Percentiles rank a stretch among this genome's conserved stretches.
Evolutionary conservation across 768 basidiomycete genomes (phyloP).

Genomic region (Pilatotrama ljubarskyi): DNA sequence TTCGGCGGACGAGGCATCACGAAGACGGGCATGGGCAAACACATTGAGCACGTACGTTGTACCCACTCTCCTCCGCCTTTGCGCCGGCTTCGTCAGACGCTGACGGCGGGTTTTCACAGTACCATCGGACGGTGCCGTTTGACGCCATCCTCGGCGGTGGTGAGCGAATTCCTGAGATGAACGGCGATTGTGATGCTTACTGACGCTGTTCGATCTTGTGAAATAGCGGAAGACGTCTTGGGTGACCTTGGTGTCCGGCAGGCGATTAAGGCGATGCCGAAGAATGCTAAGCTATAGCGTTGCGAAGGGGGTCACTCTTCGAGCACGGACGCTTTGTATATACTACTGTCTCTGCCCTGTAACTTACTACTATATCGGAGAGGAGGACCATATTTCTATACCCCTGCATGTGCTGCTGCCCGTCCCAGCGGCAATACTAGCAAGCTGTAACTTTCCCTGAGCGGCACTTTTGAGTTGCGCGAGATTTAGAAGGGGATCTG

Average conservation of each 20-base stretch:
- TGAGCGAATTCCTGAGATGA: slow-evolving; percentile 19
- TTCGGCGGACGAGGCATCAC: slow-evolving; percentile 89
- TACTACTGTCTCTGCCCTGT: not conserved
- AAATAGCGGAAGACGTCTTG: slow-evolving; percentile 68
- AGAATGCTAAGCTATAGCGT: slow-evolving; percentile 53
- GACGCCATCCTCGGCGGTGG: slow-evolving; percentile 44
- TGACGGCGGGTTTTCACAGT: slow-evolving; percentile 27
- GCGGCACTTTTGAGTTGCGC: slow-evolving; percentile 9
- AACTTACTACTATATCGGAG: not conserved
- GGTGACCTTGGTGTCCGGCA: slow-evolving; percentile 58
- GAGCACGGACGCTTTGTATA: not conserved
- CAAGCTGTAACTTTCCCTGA: not conserved
- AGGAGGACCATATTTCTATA: not conserved
- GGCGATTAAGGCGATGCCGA: slow-evolving; percentile 40
- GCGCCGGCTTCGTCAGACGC: not conserved
- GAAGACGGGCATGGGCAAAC: slow-evolving; percentile 74
- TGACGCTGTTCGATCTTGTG: not conserved
- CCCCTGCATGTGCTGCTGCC: not conserved
- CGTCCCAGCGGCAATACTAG: not conserved
- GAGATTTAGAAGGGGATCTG: slow-evolving; percentile 14
- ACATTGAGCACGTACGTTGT: slow-evolving; percentile 65
- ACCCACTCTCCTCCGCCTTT: not conserved
- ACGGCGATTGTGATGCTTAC: not conserved
- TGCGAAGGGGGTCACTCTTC: not conserved
- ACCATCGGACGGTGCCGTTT: slow-evolving; percentile 44